Conservation (phyloP, 305 asterid genomes). For the Caryopteris hybrid region DNA sequence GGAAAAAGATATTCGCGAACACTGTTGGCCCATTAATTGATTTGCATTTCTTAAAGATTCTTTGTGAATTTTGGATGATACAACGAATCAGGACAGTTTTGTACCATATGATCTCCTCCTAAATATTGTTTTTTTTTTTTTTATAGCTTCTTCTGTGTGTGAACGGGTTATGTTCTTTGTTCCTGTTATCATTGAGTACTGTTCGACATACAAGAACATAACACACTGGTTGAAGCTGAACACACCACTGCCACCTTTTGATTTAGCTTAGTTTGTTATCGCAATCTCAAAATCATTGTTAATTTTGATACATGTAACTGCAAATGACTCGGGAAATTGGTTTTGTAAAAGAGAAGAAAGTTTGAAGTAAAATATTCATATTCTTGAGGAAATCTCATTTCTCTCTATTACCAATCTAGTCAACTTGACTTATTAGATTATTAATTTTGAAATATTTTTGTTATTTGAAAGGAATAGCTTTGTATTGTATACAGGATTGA, state of each 20-base stretch:
- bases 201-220: background rate
- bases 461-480: background rate
- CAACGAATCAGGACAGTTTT: background rate
- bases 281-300: background rate
- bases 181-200: too few species aligned
- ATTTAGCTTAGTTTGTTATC: background rate
- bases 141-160: background rate
- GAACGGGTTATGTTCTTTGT: too few species aligned
- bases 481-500: background rate
- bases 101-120: constrained; percentile 1
- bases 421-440: too few species aligned
- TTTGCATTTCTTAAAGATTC: too few species aligned
- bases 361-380: too few species aligned
- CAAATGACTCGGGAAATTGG: background rate
- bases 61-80: background rate
- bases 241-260: background rate
- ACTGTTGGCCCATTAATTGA: constrained; percentile 19
- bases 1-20: constrained; percentile 9
- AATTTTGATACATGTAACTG: background rate
- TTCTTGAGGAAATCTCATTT: too few species aligned
- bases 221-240: background rate
- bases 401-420: too few species aligned
- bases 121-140: background rate
- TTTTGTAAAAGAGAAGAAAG: too few species aligned
- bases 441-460: too few species aligned